Conservation (phyloP, 23 red algal genomes). For the Gracilaria vermiculophylla region DNA sequence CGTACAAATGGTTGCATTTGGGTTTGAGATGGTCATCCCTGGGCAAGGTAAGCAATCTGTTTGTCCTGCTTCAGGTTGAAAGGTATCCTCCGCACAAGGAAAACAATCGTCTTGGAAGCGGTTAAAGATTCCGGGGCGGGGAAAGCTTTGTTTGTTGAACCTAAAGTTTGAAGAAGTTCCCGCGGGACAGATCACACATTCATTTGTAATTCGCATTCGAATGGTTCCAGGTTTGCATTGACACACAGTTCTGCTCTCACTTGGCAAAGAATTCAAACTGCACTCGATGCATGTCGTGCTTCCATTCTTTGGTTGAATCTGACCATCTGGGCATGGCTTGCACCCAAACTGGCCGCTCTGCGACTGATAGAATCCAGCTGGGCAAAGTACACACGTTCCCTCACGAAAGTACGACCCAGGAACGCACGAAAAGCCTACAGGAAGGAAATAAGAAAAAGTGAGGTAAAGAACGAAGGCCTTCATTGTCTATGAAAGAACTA, state of each 20-base stretch:
- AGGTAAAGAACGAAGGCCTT: not conserved
- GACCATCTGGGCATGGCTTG: not conserved
- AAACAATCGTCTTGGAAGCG: not conserved
- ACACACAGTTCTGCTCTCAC: not conserved
- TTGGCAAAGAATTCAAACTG: not conserved
- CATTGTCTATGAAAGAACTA: too few relatives aligned
- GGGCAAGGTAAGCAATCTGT: not conserved
- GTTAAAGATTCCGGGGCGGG: not conserved
- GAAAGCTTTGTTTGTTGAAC: not conserved
- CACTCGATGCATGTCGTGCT: not conserved
- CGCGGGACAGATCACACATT: not conserved
- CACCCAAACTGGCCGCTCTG: not conserved
- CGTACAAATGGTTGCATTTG: not conserved
- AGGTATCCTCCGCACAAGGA: not conserved
- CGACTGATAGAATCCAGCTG: not conserved
- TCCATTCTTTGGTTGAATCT: not conserved
- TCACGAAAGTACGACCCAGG: not conserved
- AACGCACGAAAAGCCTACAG: not conserved
- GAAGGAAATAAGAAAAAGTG: not conserved
- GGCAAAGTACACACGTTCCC: not conserved
- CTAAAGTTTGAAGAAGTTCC: too few relatives aligned
- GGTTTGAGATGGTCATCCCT: not conserved
- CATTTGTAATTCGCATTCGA: not conserved
- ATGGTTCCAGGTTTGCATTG: not conserved
- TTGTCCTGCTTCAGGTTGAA: not conserved